phyloP scores from a whole-genome alignment of 169 alveolate species.

The Neospora caninum region DNA sequence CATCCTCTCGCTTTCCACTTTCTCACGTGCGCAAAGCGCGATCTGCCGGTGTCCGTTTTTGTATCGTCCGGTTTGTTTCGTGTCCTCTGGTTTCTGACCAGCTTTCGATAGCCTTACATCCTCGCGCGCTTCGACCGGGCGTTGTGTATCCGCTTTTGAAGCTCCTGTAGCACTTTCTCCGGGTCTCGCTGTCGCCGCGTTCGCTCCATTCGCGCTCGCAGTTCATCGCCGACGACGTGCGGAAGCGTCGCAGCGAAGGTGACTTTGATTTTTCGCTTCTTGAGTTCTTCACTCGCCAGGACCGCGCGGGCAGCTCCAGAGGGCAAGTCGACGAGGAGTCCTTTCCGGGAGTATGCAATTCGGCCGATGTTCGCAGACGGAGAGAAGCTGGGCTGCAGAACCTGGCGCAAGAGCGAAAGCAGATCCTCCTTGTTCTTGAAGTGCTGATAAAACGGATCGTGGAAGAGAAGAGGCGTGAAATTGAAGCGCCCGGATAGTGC shows the following conservation, averaged over 20 bases:
- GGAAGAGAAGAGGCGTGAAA: slow-evolving; percentile 42
- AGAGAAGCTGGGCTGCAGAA: neutral
- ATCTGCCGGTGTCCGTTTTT: too few species aligned
- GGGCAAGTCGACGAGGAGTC: slow-evolving; percentile 48
- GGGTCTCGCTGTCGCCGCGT: neutral
- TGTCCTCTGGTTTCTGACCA: neutral
- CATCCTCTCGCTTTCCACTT: too few species aligned
- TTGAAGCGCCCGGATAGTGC: slow-evolving; percentile 43
- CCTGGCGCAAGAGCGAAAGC: slow-evolving; percentile 31
- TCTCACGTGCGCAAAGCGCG: too few species aligned
- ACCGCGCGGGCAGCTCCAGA: slow-evolving; percentile 30
- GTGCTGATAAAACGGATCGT: slow-evolving; percentile 33
- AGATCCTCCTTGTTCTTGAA: slow-evolving; percentile 3
- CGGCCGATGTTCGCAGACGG: slow-evolving; percentile 30
- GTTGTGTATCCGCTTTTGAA: neutral
- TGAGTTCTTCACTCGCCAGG: slow-evolving; percentile 1
- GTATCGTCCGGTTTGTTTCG: neutral
- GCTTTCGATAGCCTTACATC: neutral
- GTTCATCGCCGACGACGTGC: neutral
- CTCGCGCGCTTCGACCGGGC: slow-evolving; percentile 23
- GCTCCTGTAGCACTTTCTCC: neutral
- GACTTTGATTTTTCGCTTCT: neutral
- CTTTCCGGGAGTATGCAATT: slow-evolving; percentile 27
- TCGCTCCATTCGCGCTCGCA: neutral
- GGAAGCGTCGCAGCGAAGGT: slow-evolving; percentile 20